Evolutionary conservation across 176 grass and related monocot species (phyloP).

Genomic region (Rhipidocladum racemiflorum): DNA sequence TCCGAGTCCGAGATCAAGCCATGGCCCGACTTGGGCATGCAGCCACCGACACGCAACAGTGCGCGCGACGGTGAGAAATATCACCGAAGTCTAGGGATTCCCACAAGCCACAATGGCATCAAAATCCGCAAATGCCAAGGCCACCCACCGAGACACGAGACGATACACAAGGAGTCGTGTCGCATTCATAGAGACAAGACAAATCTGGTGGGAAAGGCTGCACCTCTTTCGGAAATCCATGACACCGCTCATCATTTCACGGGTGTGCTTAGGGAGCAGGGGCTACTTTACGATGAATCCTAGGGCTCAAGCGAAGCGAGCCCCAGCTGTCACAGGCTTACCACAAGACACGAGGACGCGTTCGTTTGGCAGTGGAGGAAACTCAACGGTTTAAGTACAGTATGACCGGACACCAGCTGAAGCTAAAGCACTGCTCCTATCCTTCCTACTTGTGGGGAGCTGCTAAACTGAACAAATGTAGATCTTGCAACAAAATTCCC

Average conservation of each 20-base stretch:
- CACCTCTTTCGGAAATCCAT: neutral
- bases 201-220: neutral
- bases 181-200: neutral
- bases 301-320: neutral
- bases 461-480: neutral
- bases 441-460: neutral
- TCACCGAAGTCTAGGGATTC: neutral
- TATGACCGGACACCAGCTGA: neutral
- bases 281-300: neutral
- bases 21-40: neutral
- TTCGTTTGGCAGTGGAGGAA: neutral
- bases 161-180: neutral
- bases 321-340: neutral
- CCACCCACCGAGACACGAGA: too few species aligned
- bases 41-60: constrained; percentile 37
- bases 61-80: neutral
- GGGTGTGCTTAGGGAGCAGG: neutral
- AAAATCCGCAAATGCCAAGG: neutral
- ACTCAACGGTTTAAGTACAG: neutral
- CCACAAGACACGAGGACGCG: neutral
- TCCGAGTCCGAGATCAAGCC: neutral
- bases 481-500: constrained; percentile 18
- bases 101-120: neutral
- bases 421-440: constrained; percentile 8
- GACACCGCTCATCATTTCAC: neutral